Percentiles rank a stretch among this genome's conserved stretches.
Evolutionary conservation across 2,329 filamentous ascomycete species (phyloP).

Genomic region (Alternaria postmessia): DNA sequence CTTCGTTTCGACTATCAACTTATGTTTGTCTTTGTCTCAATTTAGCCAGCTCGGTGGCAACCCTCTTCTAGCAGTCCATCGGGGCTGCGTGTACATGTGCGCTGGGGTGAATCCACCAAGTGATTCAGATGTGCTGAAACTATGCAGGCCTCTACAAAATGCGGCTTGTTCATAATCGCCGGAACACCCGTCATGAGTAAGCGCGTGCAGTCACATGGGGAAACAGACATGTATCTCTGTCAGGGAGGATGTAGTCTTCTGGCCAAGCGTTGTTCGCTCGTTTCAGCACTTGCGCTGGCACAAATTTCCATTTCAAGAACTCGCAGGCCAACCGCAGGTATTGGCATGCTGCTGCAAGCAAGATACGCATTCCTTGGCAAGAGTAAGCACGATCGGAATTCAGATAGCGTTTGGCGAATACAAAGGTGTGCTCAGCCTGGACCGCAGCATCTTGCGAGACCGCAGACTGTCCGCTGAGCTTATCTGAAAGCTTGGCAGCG

Average conservation of each 20-base stretch:
- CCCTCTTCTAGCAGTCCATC: neutral
- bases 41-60: neutral
- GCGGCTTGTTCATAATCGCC: neutral
- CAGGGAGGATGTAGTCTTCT: neutral
- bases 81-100: neutral
- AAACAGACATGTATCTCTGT: neutral
- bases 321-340: neutral
- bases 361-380: slow-evolving; percentile 3
- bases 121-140: neutral
- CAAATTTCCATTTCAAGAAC: neutral
- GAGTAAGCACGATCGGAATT: slow-evolving; percentile 1
- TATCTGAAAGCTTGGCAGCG: slow-evolving; percentile 14
- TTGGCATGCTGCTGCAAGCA: neutral
- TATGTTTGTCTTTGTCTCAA: neutral
- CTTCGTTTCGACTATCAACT: neutral
- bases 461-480: slow-evolving; percentile 6
- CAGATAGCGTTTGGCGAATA: neutral
- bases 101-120: neutral
- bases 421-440: slow-evolving; percentile 2
- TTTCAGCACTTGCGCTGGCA: slow-evolving; percentile 1
- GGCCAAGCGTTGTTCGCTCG: neutral
- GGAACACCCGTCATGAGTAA: neutral
- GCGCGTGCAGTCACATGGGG: neutral
- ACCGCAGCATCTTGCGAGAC: slow-evolving; percentile 9
- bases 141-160: neutral